A percentile compares a stretch with the other conserved stretches of the same genome.
Evolutionary conservation across 2,329 filamentous ascomycete species (phyloP).

Genomic region (Mycocentrospora acerina): DNA sequence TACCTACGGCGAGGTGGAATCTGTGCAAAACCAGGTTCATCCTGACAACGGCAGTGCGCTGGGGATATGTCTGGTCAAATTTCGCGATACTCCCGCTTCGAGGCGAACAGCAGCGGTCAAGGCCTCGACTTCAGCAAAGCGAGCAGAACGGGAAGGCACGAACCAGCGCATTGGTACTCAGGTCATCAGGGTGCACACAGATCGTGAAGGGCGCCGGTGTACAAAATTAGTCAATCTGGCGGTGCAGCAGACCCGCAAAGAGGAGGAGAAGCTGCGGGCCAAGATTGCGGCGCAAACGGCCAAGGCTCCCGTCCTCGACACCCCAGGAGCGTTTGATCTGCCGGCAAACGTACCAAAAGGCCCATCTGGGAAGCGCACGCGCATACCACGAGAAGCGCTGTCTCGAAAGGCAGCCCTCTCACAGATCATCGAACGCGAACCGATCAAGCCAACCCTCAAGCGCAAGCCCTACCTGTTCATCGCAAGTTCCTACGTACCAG

Average conservation of each 20-base stretch:
- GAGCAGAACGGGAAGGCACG: conserved; percentile 74
- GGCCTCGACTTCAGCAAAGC: conserved; percentile 78
- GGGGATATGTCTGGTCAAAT: conserved; percentile 89
- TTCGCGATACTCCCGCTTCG: conserved; percentile 66
- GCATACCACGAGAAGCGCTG: conserved; percentile 42
- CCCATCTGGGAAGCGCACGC: conserved; percentile 61
- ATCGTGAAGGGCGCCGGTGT: conserved; percentile 84
- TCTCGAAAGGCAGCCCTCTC: conserved; percentile 48
- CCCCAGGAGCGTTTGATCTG: conserved; percentile 52
- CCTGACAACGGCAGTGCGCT: conserved; percentile 92
- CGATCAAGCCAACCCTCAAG: conserved; percentile 68
- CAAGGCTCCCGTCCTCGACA: conserved; percentile 21
- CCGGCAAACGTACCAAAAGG: conserved; percentile 87
- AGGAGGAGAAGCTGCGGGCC: conserved; percentile 52
- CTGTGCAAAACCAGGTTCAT: conserved; percentile 92
- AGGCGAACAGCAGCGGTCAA: conserved; percentile 58
- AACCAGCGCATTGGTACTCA: conserved; percentile 78
- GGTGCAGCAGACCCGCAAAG: conserved; percentile 68
- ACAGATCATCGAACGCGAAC: conserved; percentile 62
- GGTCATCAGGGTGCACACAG: conserved; percentile 79
- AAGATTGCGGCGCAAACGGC: conserved; percentile 32
- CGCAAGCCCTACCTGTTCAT: conserved; percentile 89
- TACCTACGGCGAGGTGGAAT: conserved; percentile 81
- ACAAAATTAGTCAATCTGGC: conserved; percentile 73
- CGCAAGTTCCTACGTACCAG: conserved; percentile 80